A percentile compares a stretch with the other conserved stretches of the same genome.
phyloP scores from a whole-genome alignment of 1,139 yeast species.

The Keqinozyma sinolaborantium region DNA sequence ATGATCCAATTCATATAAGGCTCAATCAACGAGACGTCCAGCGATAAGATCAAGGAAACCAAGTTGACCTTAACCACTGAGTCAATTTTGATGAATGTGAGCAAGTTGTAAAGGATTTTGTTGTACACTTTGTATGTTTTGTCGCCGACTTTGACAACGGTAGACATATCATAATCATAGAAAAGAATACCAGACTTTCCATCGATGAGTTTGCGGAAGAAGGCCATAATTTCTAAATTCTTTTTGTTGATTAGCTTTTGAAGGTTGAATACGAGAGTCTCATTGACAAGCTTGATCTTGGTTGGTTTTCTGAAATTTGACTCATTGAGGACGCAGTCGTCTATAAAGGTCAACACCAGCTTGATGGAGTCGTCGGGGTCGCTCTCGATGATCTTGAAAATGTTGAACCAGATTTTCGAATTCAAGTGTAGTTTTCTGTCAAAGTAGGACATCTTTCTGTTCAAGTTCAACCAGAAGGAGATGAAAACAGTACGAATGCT shows the following conservation, averaged over 20 bases:
- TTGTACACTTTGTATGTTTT: conserved; percentile 59
- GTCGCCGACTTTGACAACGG: conserved; percentile 37
- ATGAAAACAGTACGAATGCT: conserved; percentile 57
- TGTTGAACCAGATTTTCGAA: conserved; percentile 12
- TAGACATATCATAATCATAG: conserved; percentile 17
- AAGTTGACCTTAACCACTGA: conserved; percentile 59
- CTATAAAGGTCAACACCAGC: conserved; percentile 46
- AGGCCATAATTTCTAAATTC: conserved; percentile 20
- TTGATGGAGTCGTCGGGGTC: conserved; percentile 47
- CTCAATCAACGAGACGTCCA: conserved; percentile 68
- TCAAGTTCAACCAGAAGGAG: conserved; percentile 55
- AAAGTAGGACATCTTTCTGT: conserved; percentile 8
- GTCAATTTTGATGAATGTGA: conserved; percentile 73
- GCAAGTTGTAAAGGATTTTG: conserved; percentile 58
- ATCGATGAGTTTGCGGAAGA: conserved; percentile 53
- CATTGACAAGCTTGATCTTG: conserved; percentile 76
- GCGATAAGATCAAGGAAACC: conserved; percentile 45
- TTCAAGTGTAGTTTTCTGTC: conserved; percentile 11
- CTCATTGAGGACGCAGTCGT: conserved; percentile 54
- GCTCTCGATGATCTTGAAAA: conserved; percentile 46
- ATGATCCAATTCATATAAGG: conserved; percentile 63
- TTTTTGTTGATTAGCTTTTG: conserved; percentile 47
- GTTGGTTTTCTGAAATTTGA: conserved; percentile 60
- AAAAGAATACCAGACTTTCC: conserved; percentile 59
- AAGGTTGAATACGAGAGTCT: conserved; percentile 62